Evolutionary conservation across 1,284 basidiomycete species (phyloP).

Genomic region (Ganoderma multipileum): DNA sequence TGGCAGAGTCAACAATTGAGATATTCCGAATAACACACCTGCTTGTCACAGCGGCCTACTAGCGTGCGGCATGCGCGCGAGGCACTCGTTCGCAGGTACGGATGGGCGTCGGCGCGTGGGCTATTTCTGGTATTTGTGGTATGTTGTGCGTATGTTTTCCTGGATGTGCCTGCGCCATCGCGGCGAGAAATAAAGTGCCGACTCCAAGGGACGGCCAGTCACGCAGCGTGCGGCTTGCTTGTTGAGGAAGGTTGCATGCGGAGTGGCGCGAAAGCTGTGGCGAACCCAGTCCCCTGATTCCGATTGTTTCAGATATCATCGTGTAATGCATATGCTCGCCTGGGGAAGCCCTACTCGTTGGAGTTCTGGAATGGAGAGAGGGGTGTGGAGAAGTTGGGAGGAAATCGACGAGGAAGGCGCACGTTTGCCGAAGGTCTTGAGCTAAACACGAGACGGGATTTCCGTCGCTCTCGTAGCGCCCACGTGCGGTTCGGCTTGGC

Average conservation of each 20-base stretch:
- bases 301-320: background rate
- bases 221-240: background rate
- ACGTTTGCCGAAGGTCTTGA: background rate
- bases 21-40: background rate
- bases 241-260: background rate
- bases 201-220: background rate
- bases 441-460: background rate
- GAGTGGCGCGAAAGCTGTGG: background rate
- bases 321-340: slow-evolving; percentile 7
- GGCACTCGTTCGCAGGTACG: background rate
- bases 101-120: background rate
- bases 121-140: background rate
- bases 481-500: background rate
- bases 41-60: background rate
- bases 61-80: background rate
- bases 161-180: background rate
- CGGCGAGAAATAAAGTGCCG: background rate
- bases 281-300: background rate
- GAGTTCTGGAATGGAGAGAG: background rate
- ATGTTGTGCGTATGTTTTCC: background rate
- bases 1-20: background rate
- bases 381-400: background rate
- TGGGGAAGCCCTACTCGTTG: background rate
- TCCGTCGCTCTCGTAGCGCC: background rate
- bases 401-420: background rate